These are phyloP conservation scores for Aspergillus sp. DNA, from an alignment of 2,329 filamentous ascomycete species.

Conservation along the genomic window DNA sequence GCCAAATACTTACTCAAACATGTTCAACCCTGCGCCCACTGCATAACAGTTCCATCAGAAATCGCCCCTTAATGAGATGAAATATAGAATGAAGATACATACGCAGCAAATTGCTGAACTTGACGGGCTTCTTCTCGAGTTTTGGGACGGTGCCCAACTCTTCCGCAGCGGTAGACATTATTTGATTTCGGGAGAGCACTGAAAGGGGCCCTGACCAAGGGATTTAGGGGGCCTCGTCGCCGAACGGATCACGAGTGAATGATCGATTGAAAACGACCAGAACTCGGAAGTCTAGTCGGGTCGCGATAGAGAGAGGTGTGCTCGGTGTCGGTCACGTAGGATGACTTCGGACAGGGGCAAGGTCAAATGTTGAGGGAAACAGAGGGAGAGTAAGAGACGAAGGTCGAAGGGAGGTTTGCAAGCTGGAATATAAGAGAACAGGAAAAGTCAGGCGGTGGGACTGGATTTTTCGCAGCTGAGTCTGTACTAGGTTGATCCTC, in stretches of 20 bases:
- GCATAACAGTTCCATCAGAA: slow-evolving; percentile 20
- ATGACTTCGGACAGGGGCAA: slow-evolving; percentile 3
- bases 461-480: slow-evolving; percentile 7
- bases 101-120: slow-evolving; percentile 96
- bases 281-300: slow-evolving; percentile 12
- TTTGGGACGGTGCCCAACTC: slow-evolving; percentile 54
- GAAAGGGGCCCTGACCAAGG: slow-evolving; percentile 96
- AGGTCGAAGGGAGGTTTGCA: background rate
- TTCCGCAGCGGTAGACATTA: slow-evolving; percentile 50
- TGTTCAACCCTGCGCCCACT: slow-evolving; percentile 88
- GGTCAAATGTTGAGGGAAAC: slow-evolving; percentile 1
- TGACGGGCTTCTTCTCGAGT: slow-evolving; percentile 99
- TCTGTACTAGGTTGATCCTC: background rate
- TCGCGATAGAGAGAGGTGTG: background rate
- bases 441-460: slow-evolving; percentile 11
- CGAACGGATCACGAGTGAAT: slow-evolving; percentile 28
- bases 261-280: slow-evolving; percentile 7
- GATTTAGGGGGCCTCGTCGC: slow-evolving; percentile 84
- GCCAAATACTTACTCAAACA: slow-evolving; percentile 73
- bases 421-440: slow-evolving; percentile 1
- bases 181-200: slow-evolving; percentile 57
- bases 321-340: background rate
- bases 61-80: slow-evolving; percentile 14
- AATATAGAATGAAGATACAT: slow-evolving; percentile 31
- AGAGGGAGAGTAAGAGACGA: background rate